Evolutionary conservation across 2,329 filamentous ascomycete genomes (phyloP).

Genomic region (Graphilbum fragrans): DNA sequence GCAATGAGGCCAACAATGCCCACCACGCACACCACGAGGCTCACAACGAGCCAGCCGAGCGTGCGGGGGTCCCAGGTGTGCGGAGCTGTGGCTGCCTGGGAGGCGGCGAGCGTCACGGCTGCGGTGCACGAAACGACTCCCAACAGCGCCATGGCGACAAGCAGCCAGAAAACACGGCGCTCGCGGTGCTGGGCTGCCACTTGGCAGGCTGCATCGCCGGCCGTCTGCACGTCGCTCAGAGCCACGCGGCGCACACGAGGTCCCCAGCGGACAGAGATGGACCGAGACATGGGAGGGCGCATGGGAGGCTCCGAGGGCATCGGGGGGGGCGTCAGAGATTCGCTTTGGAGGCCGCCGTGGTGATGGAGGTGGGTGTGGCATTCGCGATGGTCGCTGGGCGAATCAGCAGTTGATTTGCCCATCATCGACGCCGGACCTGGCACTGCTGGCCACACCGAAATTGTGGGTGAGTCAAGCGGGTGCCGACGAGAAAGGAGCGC

Average conservation of each 20-base stretch:
- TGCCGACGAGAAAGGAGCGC: background rate
- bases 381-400: no score
- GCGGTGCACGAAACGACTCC: constrained; percentile 5
- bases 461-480: background rate
- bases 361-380: background rate
- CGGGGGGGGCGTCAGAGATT: background rate
- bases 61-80: background rate
- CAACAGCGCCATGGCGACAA: background rate
- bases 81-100: background rate
- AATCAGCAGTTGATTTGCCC: no score
- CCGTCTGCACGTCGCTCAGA: constrained; percentile 3
- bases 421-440: background rate
- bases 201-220: constrained; percentile 4
- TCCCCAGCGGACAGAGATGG: constrained; percentile 7
- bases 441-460: background rate
- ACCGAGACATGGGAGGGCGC: constrained; percentile 1
- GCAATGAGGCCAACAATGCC: background rate
- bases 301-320: background rate
- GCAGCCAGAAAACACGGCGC: constrained; percentile 5
- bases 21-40: background rate
- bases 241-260: constrained; percentile 5
- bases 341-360: background rate
- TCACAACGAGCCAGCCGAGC: background rate
- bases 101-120: background rate
- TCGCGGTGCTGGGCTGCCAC: constrained; percentile 1